These are phyloP conservation scores for Populus nigra DNA, from an alignment of 345 rosid genomes.

Conservation along the genomic window DNA sequence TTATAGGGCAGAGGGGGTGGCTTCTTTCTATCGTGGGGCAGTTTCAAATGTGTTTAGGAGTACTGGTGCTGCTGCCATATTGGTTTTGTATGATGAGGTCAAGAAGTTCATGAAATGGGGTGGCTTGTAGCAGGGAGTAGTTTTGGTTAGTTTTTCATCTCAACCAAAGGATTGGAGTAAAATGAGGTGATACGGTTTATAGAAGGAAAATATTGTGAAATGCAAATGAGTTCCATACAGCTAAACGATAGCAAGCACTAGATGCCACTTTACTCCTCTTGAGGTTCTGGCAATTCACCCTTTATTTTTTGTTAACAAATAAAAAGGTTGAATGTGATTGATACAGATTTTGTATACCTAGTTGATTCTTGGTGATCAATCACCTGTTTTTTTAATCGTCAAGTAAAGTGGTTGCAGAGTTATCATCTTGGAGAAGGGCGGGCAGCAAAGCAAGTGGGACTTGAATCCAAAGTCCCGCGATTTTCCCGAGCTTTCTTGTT, in stretches of 20 bases:
- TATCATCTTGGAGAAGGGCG: no score
- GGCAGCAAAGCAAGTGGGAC: no score
- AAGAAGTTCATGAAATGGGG: constrained; percentile 86
- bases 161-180: constrained; percentile 20
- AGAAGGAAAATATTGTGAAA: constrained; percentile 23
- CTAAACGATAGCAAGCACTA: constrained; percentile 6
- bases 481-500: no score
- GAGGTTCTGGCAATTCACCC: constrained; percentile 16
- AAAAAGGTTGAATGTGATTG: constrained; percentile 11
- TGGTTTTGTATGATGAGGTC: constrained; percentile 84
- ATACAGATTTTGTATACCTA: background rate
- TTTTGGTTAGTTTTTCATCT: constrained; percentile 9
- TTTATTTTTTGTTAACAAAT: constrained; percentile 18
- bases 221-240: constrained; percentile 3
- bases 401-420: no score
- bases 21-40: constrained; percentile 85
- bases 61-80: constrained; percentile 86
- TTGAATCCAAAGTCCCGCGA: no score
- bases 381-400: no score
- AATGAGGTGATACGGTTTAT: constrained; percentile 15
- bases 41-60: constrained; percentile 83
- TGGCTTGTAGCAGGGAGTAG: constrained; percentile 39
- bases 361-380: background rate
- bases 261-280: constrained; percentile 11
- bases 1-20: constrained; percentile 63